Base-by-base conservation (phyloP, 768 basidiomycete species). In the Calocybe cyanea region DNA sequence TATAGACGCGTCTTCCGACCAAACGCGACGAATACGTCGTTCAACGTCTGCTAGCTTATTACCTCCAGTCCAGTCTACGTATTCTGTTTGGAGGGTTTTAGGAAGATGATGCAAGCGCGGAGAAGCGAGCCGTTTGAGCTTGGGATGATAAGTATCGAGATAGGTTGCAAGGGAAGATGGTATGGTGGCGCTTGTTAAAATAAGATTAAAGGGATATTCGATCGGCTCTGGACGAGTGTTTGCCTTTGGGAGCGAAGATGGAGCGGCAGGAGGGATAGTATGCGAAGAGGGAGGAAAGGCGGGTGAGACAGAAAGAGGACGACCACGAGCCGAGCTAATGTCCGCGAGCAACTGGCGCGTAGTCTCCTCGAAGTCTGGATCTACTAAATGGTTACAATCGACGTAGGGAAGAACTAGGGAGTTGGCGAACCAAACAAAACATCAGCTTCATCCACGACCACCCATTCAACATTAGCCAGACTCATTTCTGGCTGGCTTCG, bases 391-490 rank as follows among this genome's bases (percentile, higher is more conserved):
- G n/a, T 15, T 41, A 8, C 32, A 30, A 8, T n/a, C n/a, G 20
- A 40, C 10, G 28, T n/a, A 14, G 35, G 20, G 32, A 24, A 37
- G 13, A n/a, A 33, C 24, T 8, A 38, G 2, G 32, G 32, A 30
- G 32, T 24, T 11, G 17, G n/a, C 35, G 11, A 63, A 89, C 92
- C 90, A 43, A 95, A 85, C 10, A 94, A 69, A 39, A 96, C 80
- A 59, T 95, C 93, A 0, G 93, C 92, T 59, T 96, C 92, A 50
- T 96, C 93, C 1, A 95, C 69, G 2, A 94, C 72, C 5, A 95
- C 84, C 91, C 91, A 95, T 56, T 95, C 90, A 1, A 94, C 69
- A 39, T 80, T 75, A 41, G 73, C 74, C 18, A 92, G 64, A 1
- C 81, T 75, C 65, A 89, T 75, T 56, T 82, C 73, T 4, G 79